These are phyloP conservation scores for Saccharomycopsis hybrid DNA, from an alignment of 1,139 yeast species.

Conservation along the genomic window DNA sequence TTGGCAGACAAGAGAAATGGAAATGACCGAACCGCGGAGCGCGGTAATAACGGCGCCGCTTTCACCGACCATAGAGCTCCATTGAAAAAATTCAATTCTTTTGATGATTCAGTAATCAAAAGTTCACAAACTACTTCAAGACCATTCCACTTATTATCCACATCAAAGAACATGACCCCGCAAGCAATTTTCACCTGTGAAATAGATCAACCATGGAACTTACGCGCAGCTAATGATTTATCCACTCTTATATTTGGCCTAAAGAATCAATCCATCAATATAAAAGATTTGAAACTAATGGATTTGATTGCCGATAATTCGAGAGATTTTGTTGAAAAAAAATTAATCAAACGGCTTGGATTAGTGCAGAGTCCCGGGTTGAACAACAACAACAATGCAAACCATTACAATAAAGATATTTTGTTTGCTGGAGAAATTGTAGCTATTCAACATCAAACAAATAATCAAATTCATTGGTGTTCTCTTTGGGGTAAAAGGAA, in stretches of 20 bases:
- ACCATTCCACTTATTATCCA: slow-evolving; percentile 55
- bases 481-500: slow-evolving; percentile 83
- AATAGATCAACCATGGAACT: slow-evolving; percentile 68
- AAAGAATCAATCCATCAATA: slow-evolving; percentile 37
- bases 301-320: slow-evolving; percentile 76
- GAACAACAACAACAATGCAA: slow-evolving; percentile 1
- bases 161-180: slow-evolving; percentile 62
- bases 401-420: slow-evolving; percentile 32
- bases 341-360: slow-evolving; percentile 33
- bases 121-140: slow-evolving; percentile 26
- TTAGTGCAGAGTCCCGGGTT: neutral
- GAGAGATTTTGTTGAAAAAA: slow-evolving; percentile 55
- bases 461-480: slow-evolving; percentile 57
- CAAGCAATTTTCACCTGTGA: slow-evolving; percentile 83
- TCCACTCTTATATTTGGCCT: slow-evolving; percentile 87
- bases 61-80: neutral
- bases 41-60: neutral
- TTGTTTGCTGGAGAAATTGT: slow-evolving; percentile 52
- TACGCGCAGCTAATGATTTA: slow-evolving; percentile 81
- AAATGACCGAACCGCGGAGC: neutral
- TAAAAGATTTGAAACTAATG: slow-evolving; percentile 58
- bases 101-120: slow-evolving; percentile 19
- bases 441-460: slow-evolving; percentile 41
- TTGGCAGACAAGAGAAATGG: slow-evolving; percentile 5
- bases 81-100: slow-evolving; percentile 17